Conservation (phyloP, 73 alveolate species). For the Tetrahymena elliotti region DNA sequence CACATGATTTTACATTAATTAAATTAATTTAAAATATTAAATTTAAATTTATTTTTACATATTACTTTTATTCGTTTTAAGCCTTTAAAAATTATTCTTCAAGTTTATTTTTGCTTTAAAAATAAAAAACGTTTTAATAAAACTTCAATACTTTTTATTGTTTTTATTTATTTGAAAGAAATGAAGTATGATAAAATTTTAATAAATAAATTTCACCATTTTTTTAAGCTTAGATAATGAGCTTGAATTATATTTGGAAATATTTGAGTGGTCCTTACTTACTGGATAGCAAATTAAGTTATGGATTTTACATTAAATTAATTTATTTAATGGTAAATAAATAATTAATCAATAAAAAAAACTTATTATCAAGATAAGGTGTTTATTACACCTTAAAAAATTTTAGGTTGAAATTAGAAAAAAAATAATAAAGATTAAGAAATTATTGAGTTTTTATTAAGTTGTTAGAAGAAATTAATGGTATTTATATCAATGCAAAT, state of each 20-base stretch:
- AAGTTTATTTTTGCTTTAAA: too few species aligned
- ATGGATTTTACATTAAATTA: not conserved
- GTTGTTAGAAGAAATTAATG: not conserved
- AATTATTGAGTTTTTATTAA: not conserved
- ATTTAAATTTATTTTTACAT: not conserved
- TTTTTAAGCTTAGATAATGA: too few species aligned
- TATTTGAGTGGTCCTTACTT: too few species aligned
- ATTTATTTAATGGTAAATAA: not conserved
- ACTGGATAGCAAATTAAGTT: not conserved
- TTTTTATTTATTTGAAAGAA: too few species aligned
- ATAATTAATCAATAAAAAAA: too few species aligned
- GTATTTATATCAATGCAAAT: not conserved
- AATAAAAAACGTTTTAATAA: too few species aligned
- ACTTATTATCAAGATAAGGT: not conserved
- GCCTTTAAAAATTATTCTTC: not conserved
- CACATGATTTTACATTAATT: slow-evolving; percentile 40
- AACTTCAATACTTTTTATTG: too few species aligned
- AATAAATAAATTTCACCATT: too few species aligned
- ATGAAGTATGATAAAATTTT: too few species aligned
- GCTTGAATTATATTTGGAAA: too few species aligned
- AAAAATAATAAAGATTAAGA: not conserved
- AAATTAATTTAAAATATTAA: not conserved
- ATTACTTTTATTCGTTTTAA: not conserved
- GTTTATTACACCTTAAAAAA: not conserved
- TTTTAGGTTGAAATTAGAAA: not conserved